Conservation (phyloP, 177 flowering plant genomes). For the Vitis hybrid region DNA sequence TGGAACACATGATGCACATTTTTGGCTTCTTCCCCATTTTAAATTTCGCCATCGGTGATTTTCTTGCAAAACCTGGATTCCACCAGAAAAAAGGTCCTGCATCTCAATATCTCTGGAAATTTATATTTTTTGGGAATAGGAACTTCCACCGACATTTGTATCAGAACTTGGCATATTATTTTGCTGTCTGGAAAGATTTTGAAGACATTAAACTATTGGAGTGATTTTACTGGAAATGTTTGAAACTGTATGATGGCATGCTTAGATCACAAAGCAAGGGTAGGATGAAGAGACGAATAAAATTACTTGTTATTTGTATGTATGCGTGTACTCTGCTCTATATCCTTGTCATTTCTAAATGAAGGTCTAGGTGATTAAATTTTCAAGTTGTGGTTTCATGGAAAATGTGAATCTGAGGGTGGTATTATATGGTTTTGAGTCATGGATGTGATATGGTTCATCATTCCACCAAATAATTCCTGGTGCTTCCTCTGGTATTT, state of each 20-base stretch:
- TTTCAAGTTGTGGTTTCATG: too few relatives aligned
- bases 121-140: not conserved
- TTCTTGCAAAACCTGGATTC: not conserved
- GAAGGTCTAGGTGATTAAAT: too few relatives aligned
- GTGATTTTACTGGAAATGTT: too few relatives aligned
- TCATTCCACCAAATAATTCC: too few relatives aligned
- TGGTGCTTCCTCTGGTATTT: too few relatives aligned
- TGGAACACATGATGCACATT: not conserved
- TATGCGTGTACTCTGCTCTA: too few relatives aligned
- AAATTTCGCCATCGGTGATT: not conserved
- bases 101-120: not conserved
- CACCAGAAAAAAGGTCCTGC: not conserved
- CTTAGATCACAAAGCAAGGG: not conserved
- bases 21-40: not conserved
- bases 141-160: not conserved
- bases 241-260: too few relatives aligned
- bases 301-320: not conserved
- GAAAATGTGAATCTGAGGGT: too few relatives aligned
- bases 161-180: not conserved
- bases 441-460: too few relatives aligned
- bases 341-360: too few relatives aligned
- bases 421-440: too few relatives aligned
- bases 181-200: not conserved
- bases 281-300: not conserved
- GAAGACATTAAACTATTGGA: not conserved